Evolutionary conservation across 345 rosid genomes (phyloP).

Genomic region (Brassica cretica): DNA sequence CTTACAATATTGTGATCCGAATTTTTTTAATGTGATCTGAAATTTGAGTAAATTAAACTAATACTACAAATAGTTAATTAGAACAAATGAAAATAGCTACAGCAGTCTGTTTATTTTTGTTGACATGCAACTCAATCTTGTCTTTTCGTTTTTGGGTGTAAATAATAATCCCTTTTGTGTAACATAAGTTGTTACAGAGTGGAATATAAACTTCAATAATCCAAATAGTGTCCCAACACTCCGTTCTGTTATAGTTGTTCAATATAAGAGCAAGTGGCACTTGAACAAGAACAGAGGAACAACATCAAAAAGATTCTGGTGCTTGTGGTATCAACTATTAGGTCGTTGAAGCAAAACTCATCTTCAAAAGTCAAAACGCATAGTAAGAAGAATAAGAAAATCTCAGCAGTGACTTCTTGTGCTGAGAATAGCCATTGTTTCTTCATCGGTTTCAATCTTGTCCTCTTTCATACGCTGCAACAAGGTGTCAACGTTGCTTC

Average conservation of each 20-base stretch:
- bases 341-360: conserved; percentile 3
- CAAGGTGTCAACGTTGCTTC: conserved; percentile 40
- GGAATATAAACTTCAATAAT: neutral
- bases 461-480: conserved; percentile 61
- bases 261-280: neutral
- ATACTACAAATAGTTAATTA: neutral
- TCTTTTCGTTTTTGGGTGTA: neutral
- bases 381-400: neutral
- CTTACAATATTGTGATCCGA: neutral
- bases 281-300: neutral
- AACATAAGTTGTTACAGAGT: neutral
- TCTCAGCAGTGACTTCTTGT: conserved; percentile 23
- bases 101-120: neutral
- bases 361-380: neutral
- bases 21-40: neutral
- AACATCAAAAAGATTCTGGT: neutral
- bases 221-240: neutral
- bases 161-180: neutral
- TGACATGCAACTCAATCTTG: neutral
- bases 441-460: conserved; percentile 53
- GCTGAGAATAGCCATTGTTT: conserved; percentile 45
- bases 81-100: neutral
- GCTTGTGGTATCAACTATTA: neutral
- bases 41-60: neutral
- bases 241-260: neutral